phyloP scores from a whole-genome alignment of 1,139 yeast species.

The Hanseniaspora uvarum region DNA sequence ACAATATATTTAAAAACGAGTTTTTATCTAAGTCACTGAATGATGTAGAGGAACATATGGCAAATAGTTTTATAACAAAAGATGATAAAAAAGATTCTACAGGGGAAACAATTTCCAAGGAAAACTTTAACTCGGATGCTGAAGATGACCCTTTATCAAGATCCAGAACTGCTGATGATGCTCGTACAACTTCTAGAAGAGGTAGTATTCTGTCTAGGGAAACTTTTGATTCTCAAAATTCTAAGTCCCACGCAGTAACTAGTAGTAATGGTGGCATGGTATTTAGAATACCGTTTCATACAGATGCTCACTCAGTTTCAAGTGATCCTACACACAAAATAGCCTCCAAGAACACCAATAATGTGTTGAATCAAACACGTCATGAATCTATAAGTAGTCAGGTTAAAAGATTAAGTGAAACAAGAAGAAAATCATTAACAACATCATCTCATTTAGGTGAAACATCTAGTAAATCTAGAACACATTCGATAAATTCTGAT shows the following conservation, averaged over 20 bases:
- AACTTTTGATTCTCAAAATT: not conserved
- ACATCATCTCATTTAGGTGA: not conserved
- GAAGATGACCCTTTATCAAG: slow-evolving; percentile 22
- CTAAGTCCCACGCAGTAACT: slow-evolving; percentile 22
- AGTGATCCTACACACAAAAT: not conserved
- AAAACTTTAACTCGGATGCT: not conserved
- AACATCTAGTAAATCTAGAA: slow-evolving; percentile 6
- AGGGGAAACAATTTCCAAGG: slow-evolving; percentile 12
- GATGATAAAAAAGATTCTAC: slow-evolving; percentile 18
- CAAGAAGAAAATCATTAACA: slow-evolving; percentile 13
- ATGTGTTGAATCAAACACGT: slow-evolving; percentile 34
- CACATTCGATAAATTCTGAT: slow-evolving; percentile 9
- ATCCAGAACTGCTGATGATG: slow-evolving; percentile 18
- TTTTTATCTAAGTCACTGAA: slow-evolving; percentile 2
- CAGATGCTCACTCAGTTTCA: slow-evolving; percentile 23
- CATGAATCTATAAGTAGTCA: slow-evolving; percentile 44
- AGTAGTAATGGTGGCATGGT: slow-evolving; percentile 31
- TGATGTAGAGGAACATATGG: not conserved
- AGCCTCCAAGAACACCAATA: slow-evolving; percentile 29
- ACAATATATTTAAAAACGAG: slow-evolving; percentile 1
- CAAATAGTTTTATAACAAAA: not conserved
- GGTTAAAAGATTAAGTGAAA: slow-evolving; percentile 22
- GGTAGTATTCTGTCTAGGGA: slow-evolving; percentile 1
- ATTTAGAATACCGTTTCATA: slow-evolving; percentile 60
- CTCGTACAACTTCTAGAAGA: slow-evolving; percentile 11